These are phyloP conservation scores for Phyllosticta paracitricarpa DNA, from an alignment of 2,329 filamentous ascomycete species.

Conservation along the genomic window DNA sequence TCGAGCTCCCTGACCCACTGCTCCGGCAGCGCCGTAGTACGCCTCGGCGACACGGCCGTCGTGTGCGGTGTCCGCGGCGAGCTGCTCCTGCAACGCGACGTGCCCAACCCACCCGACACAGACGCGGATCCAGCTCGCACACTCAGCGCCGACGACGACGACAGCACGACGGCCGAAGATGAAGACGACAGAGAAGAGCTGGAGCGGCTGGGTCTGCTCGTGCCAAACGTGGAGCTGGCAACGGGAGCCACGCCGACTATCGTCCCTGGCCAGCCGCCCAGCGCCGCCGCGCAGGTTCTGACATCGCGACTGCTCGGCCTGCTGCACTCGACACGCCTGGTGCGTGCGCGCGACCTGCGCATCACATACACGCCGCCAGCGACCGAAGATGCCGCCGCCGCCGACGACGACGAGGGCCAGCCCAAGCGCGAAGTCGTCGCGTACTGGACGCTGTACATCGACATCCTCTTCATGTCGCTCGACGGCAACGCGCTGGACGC, in stretches of 20 bases:
- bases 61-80: constrained; percentile 88
- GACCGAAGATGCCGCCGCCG: constrained; percentile 35
- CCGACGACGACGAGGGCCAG: constrained; percentile 38
- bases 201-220: constrained; percentile 57
- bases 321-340: constrained; percentile 58
- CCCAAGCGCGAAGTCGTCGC: constrained; percentile 55
- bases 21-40: constrained; percentile 80
- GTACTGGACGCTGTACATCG: constrained; percentile 93
- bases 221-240: constrained; percentile 86
- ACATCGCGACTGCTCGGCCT: constrained; percentile 70
- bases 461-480: constrained; percentile 86
- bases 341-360: constrained; percentile 58
- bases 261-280: constrained; percentile 73
- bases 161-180: not conserved
- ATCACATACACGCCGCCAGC: constrained; percentile 54
- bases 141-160: constrained; percentile 18
- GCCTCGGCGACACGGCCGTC: constrained; percentile 83
- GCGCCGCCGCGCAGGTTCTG: constrained; percentile 70
- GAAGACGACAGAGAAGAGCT: constrained; percentile 27
- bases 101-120: constrained; percentile 48
- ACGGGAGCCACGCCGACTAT: constrained; percentile 84
- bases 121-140: constrained; percentile 20
- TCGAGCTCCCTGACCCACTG: constrained; percentile 77
- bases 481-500: constrained; percentile 89
- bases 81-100: constrained; percentile 64